Conservation (phyloP, 495 filamentous ascomycete species). For the Echria macrotheca region DNA sequence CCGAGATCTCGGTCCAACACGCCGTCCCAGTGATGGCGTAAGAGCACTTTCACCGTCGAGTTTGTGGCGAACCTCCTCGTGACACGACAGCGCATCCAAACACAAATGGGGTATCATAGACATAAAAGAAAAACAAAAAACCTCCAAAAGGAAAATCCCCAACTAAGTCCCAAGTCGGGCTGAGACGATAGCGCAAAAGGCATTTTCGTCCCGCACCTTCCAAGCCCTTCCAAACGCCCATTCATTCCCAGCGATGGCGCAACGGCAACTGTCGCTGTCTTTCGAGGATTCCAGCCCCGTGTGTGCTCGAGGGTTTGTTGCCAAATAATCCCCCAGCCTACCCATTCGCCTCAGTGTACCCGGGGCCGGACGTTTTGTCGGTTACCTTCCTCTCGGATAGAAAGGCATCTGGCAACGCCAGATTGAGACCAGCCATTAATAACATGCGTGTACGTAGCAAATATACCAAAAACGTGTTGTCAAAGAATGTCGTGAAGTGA, state of each 20-base stretch:
- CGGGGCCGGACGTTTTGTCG: conserved; percentile 4
- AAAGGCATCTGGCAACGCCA: conserved; percentile 18
- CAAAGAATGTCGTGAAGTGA: conserved; percentile 11
- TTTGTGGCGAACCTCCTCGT: conserved; percentile 25
- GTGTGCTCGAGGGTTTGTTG: too few relatives aligned
- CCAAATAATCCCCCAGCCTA: too few relatives aligned
- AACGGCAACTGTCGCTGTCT: conserved; percentile 39
- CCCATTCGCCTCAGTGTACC: too few relatives aligned
- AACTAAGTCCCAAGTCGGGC: neutral
- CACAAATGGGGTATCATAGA: conserved; percentile 55
- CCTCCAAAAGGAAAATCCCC: conserved; percentile 1
- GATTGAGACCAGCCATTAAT: too few relatives aligned
- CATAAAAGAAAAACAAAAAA: conserved; percentile 15
- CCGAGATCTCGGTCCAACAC: conserved; percentile 44
- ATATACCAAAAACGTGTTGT: neutral
- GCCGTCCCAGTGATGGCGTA: conserved; percentile 57
- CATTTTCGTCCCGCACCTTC: conserved; percentile 33
- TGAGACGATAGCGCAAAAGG: conserved; percentile 36
- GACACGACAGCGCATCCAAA: conserved; percentile 44
- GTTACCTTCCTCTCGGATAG: conserved; percentile 20
- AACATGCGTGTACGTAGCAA: too few relatives aligned
- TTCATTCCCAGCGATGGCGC: conserved; percentile 40
- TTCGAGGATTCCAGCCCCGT: conserved; percentile 19
- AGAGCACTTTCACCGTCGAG: conserved; percentile 52
- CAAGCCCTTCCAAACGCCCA: conserved; percentile 21